A percentile compares a stretch with the other conserved stretches of the same genome.
phyloP scores from a whole-genome alignment of 163 green algal genomes.

The Chlamydomonas reinhardtii region DNA sequence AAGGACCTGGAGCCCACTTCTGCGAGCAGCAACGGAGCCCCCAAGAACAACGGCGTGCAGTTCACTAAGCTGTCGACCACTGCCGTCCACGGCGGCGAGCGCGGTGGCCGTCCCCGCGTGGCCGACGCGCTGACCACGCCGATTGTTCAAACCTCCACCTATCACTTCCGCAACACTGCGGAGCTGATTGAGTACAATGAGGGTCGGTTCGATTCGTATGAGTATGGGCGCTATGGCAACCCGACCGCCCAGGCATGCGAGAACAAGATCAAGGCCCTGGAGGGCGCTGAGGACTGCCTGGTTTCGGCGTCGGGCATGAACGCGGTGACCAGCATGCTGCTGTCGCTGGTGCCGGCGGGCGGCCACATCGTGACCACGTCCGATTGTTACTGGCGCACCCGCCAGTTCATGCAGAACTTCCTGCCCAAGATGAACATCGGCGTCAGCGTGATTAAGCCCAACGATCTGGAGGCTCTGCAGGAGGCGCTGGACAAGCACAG shows the following conservation, averaged over 20 bases:
- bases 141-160: slow-evolving; percentile 98
- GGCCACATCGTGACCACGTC: slow-evolving; percentile 99
- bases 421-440: slow-evolving; percentile 98
- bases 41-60: not conserved
- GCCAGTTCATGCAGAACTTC: slow-evolving; percentile 98
- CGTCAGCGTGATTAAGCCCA: slow-evolving; percentile 96
- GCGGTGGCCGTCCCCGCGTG: slow-evolving; percentile 54
- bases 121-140: slow-evolving; percentile 96
- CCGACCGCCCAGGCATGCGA: slow-evolving; percentile 93
- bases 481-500: slow-evolving; percentile 76
- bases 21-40: not conserved
- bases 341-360: slow-evolving; percentile 94
- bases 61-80: slow-evolving; percentile 18
- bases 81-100: slow-evolving; percentile 51
- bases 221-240: slow-evolving; percentile 99
- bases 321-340: slow-evolving; percentile 97
- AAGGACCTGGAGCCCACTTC: slow-evolving; percentile 40
- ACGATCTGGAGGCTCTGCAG: slow-evolving; percentile 88
- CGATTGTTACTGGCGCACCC: slow-evolving; percentile 95
- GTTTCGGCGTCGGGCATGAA: slow-evolving; percentile 96
- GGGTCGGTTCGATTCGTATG: slow-evolving; percentile 91
- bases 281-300: slow-evolving; percentile 97
- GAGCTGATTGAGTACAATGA: slow-evolving; percentile 99
- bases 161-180: slow-evolving; percentile 92
- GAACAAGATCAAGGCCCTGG: slow-evolving; percentile 96